Conservation (phyloP, 2,329 filamentous ascomycete genomes). For the Pyrenochaeta sp. region DNA sequence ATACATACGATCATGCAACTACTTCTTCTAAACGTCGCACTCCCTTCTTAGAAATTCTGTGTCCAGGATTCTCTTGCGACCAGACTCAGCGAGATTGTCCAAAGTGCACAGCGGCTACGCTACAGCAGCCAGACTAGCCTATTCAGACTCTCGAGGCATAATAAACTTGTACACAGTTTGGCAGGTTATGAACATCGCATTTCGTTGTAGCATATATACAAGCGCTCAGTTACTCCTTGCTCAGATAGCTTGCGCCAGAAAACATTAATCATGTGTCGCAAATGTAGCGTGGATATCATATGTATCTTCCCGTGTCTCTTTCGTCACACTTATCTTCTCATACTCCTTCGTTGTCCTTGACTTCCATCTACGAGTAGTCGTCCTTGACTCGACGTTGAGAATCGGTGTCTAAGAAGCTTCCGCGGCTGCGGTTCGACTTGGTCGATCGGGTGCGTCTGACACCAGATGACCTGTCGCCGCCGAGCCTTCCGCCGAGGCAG, state of each 20-base stretch:
- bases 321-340: not conserved
- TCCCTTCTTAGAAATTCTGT: no score
- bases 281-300: constrained; percentile 1
- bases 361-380: constrained; percentile 11
- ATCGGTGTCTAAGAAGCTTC: constrained; percentile 64
- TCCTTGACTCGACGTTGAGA: constrained; percentile 51
- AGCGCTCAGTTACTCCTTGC: not conserved
- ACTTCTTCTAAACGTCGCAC: not conserved
- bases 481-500: constrained; percentile 66
- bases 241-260: not conserved
- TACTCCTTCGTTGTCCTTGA: not conserved
- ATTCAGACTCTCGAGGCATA: no score
- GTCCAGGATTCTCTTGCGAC: no score
- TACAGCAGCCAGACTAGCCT: no score
- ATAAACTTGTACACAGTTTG: not conserved
- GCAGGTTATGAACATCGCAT: not conserved
- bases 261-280: constrained; percentile 1
- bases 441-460: constrained; percentile 60
- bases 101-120: no score
- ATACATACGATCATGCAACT: not conserved
- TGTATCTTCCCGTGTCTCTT: not conserved
- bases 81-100: no score
- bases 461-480: constrained; percentile 52
- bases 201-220: not conserved
- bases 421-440: constrained; percentile 52